Conservation (phyloP, 768 basidiomycete species). For the Hemileccinum rubropunctum region DNA sequence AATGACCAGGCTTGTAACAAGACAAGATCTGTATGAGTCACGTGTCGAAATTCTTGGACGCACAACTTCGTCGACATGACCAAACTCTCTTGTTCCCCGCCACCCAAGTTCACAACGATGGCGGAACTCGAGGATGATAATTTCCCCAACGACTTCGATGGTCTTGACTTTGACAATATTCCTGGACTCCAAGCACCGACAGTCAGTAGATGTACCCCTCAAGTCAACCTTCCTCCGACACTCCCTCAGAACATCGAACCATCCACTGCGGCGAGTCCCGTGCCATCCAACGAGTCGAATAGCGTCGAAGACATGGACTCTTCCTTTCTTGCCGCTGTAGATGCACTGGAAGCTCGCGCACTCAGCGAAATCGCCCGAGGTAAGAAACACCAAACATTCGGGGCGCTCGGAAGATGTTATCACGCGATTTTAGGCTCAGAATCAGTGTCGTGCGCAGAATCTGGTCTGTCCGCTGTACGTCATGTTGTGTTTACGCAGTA, state of each 20-base stretch:
- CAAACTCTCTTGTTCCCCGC: not conserved
- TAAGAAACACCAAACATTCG: not conserved
- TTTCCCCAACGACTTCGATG: slow-evolving; percentile 55
- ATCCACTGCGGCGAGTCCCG: slow-evolving; percentile 11
- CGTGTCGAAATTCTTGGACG: not conserved
- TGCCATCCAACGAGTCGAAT: slow-evolving; percentile 3
- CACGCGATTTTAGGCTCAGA: not conserved
- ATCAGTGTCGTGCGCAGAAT: not conserved
- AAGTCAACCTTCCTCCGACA: not conserved
- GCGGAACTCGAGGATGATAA: slow-evolving; percentile 40
- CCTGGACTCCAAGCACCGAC: slow-evolving; percentile 29
- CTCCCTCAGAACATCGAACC: not conserved
- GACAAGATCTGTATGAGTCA: not conserved
- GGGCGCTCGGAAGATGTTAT: not conserved
- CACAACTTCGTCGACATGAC: too few species aligned
- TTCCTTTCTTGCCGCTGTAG: slow-evolving; percentile 37
- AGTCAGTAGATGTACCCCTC: not conserved
- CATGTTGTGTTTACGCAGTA: not conserved
- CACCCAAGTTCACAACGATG: slow-evolving; percentile 17
- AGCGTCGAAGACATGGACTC: slow-evolving; percentile 21
- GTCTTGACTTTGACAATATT: slow-evolving; percentile 43
- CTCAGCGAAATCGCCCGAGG: slow-evolving; percentile 11
- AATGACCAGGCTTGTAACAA: too few species aligned
- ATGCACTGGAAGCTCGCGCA: slow-evolving; percentile 42
- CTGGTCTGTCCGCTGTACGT: slow-evolving; percentile 7